Evolutionary conservation across 202 grass and related monocot species (phyloP).

Genomic region (Musa balbisiana): DNA sequence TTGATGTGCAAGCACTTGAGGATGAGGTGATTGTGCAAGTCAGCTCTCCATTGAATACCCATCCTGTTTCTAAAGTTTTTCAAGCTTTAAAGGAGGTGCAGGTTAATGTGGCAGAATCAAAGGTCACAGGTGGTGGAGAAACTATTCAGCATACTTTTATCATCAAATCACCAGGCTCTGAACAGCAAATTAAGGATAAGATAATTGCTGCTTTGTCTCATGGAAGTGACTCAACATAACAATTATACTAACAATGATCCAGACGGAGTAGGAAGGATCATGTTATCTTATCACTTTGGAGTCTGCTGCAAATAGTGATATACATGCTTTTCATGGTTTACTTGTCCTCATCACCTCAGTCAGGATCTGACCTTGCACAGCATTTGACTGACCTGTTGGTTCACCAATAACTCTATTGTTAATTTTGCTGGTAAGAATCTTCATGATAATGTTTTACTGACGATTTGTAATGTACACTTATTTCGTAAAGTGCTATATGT

Average conservation of each 20-base stretch:
- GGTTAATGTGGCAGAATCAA: constrained; percentile 55
- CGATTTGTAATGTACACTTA: background rate
- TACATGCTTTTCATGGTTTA: background rate
- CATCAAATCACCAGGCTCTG: constrained; percentile 64
- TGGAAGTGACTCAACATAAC: constrained; percentile 33
- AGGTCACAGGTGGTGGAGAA: constrained; percentile 43
- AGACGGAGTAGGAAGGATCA: background rate
- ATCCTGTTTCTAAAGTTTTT: constrained; percentile 65
- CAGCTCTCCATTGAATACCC: constrained; percentile 57
- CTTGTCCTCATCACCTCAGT: background rate
- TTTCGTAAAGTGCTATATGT: background rate
- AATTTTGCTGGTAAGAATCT: background rate
- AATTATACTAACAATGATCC: background rate
- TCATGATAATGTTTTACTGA: background rate
- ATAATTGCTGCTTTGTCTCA: constrained; percentile 56
- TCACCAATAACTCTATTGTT: background rate
- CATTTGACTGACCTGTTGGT: background rate
- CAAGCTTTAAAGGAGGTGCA: constrained; percentile 76
- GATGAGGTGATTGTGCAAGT: constrained; percentile 77
- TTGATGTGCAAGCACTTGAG: constrained; percentile 75
- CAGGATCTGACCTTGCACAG: constrained; percentile 2
- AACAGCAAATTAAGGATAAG: constrained; percentile 81
- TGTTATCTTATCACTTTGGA: background rate
- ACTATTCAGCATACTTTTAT: constrained; percentile 73
- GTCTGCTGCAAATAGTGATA: background rate